Percentiles rank a stretch among this genome's conserved stretches.
Evolutionary conservation across 2,329 filamentous ascomycete genomes (phyloP).

Genomic region (Hymenoscyphus repandus): DNA sequence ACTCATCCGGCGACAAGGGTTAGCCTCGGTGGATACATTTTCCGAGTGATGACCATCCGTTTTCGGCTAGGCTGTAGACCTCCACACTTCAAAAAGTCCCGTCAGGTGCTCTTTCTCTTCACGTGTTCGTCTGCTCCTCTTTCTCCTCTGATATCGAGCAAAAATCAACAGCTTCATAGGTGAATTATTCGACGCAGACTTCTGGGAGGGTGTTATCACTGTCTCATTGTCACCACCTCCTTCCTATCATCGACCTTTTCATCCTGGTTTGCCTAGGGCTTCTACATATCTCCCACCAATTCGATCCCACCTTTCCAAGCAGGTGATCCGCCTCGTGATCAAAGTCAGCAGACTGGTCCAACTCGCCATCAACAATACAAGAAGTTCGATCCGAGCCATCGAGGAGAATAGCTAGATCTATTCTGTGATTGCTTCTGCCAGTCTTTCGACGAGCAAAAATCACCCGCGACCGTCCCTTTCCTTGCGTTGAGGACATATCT

Average conservation of each 20-base stretch:
- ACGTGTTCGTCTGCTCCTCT: conserved; percentile 6
- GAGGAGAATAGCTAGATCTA: not conserved
- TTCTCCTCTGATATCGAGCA: conserved; percentile 8
- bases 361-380: conserved; percentile 14
- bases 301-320: conserved; percentile 7
- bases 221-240: conserved; percentile 8
- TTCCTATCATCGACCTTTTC: conserved; percentile 5
- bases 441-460: conserved; percentile 2
- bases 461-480: conserved; percentile 3
- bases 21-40: too few species aligned
- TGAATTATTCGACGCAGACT: not conserved
- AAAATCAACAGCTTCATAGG: not conserved
- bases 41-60: not conserved
- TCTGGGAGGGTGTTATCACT: conserved; percentile 16
- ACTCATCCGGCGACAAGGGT: too few species aligned
- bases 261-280: not conserved
- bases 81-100: conserved; percentile 3
- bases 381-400: conserved; percentile 9
- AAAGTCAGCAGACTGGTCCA: conserved; percentile 22
- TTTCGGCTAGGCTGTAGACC: not conserved
- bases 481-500: conserved; percentile 2
- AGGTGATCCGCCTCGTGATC: conserved; percentile 21
- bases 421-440: conserved; percentile 7
- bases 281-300: conserved; percentile 9
- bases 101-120: conserved; percentile 2